A percentile compares a stretch with the other conserved stretches of the same genome.
Evolutionary conservation across 805 yeast species (phyloP).

Genomic region (Komagataella phaffii): DNA sequence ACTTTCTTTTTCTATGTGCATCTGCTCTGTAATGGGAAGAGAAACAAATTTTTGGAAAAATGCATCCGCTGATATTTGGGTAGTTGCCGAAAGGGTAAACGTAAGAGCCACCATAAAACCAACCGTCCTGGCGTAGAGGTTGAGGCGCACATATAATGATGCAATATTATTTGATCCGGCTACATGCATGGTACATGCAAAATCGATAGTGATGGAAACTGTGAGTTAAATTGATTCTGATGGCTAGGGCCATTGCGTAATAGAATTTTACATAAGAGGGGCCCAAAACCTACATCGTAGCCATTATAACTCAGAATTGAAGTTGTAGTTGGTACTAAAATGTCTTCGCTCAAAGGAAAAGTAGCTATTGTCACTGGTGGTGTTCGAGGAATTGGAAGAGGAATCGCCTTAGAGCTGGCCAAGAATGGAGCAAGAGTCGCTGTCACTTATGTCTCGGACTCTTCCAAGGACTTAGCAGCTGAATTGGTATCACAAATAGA

Average conservation of each 20-base stretch:
- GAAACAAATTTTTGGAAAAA: too few relatives aligned
- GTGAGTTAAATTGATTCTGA: too few relatives aligned
- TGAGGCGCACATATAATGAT: background rate
- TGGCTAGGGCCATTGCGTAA: background rate
- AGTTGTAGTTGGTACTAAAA: background rate
- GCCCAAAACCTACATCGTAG: background rate
- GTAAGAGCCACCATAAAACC: background rate
- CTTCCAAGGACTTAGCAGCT: constrained; percentile 1
- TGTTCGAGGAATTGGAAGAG: constrained; percentile 10
- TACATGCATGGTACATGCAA: background rate
- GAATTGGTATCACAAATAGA: constrained; percentile 3
- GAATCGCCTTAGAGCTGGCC: constrained; percentile 7
- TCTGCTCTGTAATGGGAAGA: background rate
- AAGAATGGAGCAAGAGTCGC: constrained; percentile 8
- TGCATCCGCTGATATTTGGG: background rate
- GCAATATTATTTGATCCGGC: background rate
- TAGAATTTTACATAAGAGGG: background rate
- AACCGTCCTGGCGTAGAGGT: background rate
- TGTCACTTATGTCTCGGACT: constrained; percentile 5
- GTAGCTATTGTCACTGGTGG: constrained; percentile 9
- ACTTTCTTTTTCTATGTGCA: background rate
- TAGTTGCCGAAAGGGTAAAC: background rate
- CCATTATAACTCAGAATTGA: background rate
- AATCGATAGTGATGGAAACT: background rate
- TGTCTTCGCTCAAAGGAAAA: background rate